Percentiles rank a stretch among this genome's conserved stretches.
Conservation (phyloP, 768 basidiomycete species). For the Coprinellus micaceus region DNA sequence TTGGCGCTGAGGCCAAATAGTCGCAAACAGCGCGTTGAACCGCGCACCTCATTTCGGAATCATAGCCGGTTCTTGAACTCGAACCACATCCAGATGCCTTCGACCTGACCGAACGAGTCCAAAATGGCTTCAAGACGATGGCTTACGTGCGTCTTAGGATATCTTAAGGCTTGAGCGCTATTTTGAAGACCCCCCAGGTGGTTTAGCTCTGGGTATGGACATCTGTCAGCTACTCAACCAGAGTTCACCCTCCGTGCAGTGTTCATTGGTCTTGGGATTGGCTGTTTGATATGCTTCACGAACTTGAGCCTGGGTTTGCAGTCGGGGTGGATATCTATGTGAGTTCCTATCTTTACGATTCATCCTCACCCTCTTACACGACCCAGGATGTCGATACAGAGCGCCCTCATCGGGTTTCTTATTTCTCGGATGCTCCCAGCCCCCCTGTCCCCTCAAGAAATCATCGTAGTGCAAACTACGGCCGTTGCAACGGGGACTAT, state of each 20-base stretch:
- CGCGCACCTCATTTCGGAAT: neutral
- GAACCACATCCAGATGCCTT: neutral
- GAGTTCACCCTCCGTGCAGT: constrained; percentile 58
- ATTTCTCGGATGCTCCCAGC: constrained; percentile 69
- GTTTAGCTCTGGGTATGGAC: neutral
- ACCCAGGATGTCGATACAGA: constrained; percentile 90
- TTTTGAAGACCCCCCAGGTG: constrained; percentile 8
- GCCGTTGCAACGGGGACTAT: constrained; percentile 92
- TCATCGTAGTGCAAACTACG: constrained; percentile 91
- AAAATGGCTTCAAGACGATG: neutral
- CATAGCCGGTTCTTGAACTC: neutral
- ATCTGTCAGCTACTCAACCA: constrained; percentile 27
- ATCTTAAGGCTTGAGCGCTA: no score
- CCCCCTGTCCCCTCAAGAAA: constrained; percentile 85
- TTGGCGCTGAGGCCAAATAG: constrained; percentile 15
- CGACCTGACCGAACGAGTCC: neutral
- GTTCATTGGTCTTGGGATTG: constrained; percentile 74
- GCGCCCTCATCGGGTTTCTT: constrained; percentile 88
- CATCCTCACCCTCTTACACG: neutral
- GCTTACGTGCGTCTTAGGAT: neutral
- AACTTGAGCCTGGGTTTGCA: constrained; percentile 87
- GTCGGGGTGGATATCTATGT: constrained; percentile 91
- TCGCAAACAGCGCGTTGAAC: constrained; percentile 22
- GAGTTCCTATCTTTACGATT: constrained; percentile 15
- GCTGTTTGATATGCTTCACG: constrained; percentile 86